A percentile compares a stretch with the other conserved stretches of the same genome.
These are phyloP conservation scores for Nicotiana sylvestris DNA, from an alignment of 257 asterid genomes.

Conservation along the genomic window DNA sequence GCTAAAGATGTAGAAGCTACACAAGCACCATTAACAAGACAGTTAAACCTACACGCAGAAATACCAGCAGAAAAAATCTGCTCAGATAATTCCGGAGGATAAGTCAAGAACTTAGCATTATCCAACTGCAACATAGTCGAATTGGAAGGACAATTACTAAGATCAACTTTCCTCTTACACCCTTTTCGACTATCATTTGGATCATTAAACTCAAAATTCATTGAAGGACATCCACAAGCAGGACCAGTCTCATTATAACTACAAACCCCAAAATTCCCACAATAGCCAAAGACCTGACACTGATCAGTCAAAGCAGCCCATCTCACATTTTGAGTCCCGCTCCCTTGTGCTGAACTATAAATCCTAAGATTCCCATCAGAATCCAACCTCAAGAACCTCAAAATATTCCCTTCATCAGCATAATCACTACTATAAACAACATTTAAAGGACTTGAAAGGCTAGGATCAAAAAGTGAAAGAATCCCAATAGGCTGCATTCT, in stretches of 20 bases:
- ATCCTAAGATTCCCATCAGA: conserved; percentile 75
- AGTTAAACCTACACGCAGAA: conserved; percentile 50
- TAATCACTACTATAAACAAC: conserved; percentile 71
- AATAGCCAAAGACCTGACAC: conserved; percentile 70
- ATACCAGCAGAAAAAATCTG: conserved; percentile 47
- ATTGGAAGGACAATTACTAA: conserved; percentile 40
- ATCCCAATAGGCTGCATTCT: conserved; percentile 47
- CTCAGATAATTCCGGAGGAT: conserved; percentile 33
- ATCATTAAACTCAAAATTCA: conserved; percentile 55
- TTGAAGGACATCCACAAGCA: conserved; percentile 63
- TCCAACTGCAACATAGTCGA: conserved; percentile 56
- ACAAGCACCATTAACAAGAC: conserved; percentile 46
- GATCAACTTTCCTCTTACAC: conserved; percentile 63
- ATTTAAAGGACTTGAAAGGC: conserved; percentile 23
- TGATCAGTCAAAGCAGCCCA: conserved; percentile 90
- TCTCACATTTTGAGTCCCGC: conserved; percentile 34
- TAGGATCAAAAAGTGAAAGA: conserved; percentile 45
- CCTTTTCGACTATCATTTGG: conserved; percentile 53
- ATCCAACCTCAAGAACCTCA: conserved; percentile 63
- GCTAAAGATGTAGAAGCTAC: conserved; percentile 67
- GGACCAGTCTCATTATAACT: conserved; percentile 62
- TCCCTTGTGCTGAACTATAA: conserved; percentile 50
- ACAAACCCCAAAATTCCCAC: conserved; percentile 80
- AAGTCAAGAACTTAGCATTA: conserved; percentile 59
- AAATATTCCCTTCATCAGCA: conserved; percentile 40